These are phyloP conservation scores for Cryptococcus amylolentus DNA, from an alignment of 1,284 basidiomycete species.

Conservation along the genomic window DNA sequence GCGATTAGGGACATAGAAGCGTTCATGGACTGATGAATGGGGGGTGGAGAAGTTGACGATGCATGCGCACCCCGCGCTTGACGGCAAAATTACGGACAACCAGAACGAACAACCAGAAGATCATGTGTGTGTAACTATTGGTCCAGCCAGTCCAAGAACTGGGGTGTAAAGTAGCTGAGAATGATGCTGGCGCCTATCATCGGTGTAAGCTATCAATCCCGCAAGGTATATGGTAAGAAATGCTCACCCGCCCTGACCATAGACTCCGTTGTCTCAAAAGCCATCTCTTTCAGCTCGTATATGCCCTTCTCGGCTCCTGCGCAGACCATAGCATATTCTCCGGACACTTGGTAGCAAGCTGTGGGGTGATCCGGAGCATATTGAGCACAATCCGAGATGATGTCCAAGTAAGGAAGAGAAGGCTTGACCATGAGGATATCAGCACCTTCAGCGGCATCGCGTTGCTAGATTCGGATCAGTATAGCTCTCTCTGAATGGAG, in stretches of 20 bases:
- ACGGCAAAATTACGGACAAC: no score
- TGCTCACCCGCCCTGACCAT: constrained; percentile 82
- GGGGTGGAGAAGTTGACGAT: no score
- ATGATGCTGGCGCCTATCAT: constrained; percentile 76
- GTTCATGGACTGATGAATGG: no score
- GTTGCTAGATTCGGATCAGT: constrained; percentile 57
- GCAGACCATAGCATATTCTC: constrained; percentile 95
- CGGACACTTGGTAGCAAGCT: constrained; percentile 94
- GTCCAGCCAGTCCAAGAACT: constrained; percentile 87
- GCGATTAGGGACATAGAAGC: no score
- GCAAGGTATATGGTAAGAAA: background rate
- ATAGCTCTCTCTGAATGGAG: no score
- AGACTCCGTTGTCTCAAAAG: constrained; percentile 84
- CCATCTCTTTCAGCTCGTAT: constrained; percentile 87
- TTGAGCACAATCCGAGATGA: constrained; percentile 81
- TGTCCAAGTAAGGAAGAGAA: constrained; percentile 90
- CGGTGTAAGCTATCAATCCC: background rate
- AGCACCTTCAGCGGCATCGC: constrained; percentile 89
- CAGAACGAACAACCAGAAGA: background rate
- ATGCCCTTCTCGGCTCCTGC: constrained; percentile 91
- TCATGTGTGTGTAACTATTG: constrained; percentile 21
- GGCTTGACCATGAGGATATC: constrained; percentile 99
- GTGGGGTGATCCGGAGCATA: constrained; percentile 81
- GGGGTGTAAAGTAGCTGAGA: constrained; percentile 90
- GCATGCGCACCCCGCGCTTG: no score